A percentile compares a stretch with the other conserved stretches of the same genome.
Evolutionary conservation across 495 filamentous ascomycete genomes (phyloP).

Genomic region (Aspergillus panamensis): DNA sequence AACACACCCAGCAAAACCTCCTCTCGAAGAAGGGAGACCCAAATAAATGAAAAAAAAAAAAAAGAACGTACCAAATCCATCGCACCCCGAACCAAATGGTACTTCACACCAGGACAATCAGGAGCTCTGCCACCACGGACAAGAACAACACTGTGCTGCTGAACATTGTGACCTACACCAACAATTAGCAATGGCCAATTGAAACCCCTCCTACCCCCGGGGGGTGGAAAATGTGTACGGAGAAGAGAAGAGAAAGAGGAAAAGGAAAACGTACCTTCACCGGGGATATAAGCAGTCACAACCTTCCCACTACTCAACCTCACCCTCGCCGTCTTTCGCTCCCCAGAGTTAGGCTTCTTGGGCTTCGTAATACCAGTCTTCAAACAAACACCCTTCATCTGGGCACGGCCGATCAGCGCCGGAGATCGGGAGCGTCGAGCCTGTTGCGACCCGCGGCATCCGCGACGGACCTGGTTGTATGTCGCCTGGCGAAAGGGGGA

Average conservation of each 20-base stretch:
- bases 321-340: slow-evolving; percentile 87
- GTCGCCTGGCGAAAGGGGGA: slow-evolving; percentile 42
- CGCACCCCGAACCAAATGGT: slow-evolving; percentile 85
- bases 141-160: slow-evolving; percentile 96
- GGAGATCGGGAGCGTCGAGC: slow-evolving; percentile 83
- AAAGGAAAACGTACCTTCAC: slow-evolving; percentile 64
- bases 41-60: no score
- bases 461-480: slow-evolving; percentile 58
- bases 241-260: not conserved
- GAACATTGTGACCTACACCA: slow-evolving; percentile 83
- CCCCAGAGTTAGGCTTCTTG: slow-evolving; percentile 98
- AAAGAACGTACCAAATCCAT: slow-evolving; percentile 79
- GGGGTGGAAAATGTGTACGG: no score
- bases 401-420: slow-evolving; percentile 69
- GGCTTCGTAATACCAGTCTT: slow-evolving; percentile 89
- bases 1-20: slow-evolving; percentile 9
- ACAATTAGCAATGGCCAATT: slow-evolving; percentile 14
- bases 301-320: slow-evolving; percentile 81
- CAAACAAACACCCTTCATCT: slow-evolving; percentile 92
- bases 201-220: slow-evolving; percentile 1
- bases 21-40: not conserved
- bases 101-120: slow-evolving; percentile 98
- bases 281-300: slow-evolving; percentile 88
- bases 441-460: slow-evolving; percentile 68
- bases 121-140: slow-evolving; percentile 86